A percentile compares a stretch with the other conserved stretches of the same genome.
phyloP scores from a whole-genome alignment of 2,329 filamentous ascomycete genomes.

The Sarocladium oryzae region DNA sequence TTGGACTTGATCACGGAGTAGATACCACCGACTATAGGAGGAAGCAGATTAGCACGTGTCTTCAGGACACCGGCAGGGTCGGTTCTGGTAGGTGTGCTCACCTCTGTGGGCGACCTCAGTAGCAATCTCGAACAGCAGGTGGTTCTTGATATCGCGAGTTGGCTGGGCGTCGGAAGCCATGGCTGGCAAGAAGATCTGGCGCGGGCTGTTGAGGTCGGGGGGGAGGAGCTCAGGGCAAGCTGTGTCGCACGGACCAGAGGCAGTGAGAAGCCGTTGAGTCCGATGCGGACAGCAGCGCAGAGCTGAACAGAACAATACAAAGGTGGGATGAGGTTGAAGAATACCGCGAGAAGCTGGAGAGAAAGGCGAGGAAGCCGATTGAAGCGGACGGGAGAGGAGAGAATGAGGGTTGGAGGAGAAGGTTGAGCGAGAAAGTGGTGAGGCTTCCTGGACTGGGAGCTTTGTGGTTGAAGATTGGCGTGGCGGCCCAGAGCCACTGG shows the following conservation, averaged over 20 bases:
- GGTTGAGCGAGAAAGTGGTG: not conserved
- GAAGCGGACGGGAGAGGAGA: not conserved
- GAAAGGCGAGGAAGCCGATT: not conserved
- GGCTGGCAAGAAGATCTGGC: conserved; percentile 16
- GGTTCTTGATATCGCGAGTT: conserved; percentile 78
- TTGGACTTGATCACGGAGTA: conserved; percentile 99
- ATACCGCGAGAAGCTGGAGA: conserved; percentile 3
- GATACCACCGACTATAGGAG: conserved; percentile 79
- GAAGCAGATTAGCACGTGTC: conserved; percentile 5
- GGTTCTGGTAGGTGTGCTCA: conserved; percentile 33
- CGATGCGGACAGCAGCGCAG: not conserved
- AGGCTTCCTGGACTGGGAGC: not conserved
- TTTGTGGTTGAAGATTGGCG: too few relatives aligned
- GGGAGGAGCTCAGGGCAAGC: conserved; percentile 11
- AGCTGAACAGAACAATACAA: not conserved
- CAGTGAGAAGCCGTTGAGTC: not conserved
- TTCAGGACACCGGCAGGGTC: not conserved
- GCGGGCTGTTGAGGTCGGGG: conserved; percentile 7
- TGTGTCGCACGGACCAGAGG: conserved; percentile 8
- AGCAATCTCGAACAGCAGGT: conserved; percentile 92
- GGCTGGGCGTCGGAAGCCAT: conserved; percentile 43
- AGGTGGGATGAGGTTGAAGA: conserved; percentile 8
- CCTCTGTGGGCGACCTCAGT: conserved; percentile 97
- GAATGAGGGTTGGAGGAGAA: not conserved
- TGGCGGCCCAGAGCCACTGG: too few relatives aligned